Evolutionary conservation across 768 basidiomycete species (phyloP), one percentile per base, ranked within the genome.

Genomic region (Russula olivacea): DNA sequence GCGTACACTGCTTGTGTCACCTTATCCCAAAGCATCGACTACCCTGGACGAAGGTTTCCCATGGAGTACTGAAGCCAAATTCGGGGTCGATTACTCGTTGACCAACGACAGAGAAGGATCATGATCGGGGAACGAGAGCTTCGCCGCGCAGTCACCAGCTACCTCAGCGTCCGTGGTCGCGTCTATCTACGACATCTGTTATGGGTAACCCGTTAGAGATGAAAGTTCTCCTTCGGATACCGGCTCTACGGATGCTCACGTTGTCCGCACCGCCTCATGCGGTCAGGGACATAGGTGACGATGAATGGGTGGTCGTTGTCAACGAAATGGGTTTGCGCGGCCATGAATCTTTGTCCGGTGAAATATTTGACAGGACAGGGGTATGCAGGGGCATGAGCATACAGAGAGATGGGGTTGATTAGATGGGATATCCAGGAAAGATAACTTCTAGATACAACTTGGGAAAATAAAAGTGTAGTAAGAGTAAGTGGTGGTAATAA

Each of bases 11-110:
- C 28, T 28, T 28, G 14, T 75, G 78, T 62, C 83, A 90, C 69
- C 74, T 97, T 47, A 76, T 94, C 23, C 93, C 21, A 93, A 96
- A 90, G 89, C 68, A 73, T 77, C 3, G 11, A 34, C 11, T 11
- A 69, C 85, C 12, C 74, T 86, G 55, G 76, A 79, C 19, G 36
- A 76, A 77, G n/a, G 79, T n/a, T 80, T 17, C 76, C 77, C 17
- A 23, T 41, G 6, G 80, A 80, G 36, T 78, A 86, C 63, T 89
- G 88, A 83, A 14, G 73, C 72, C 8, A 78, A 79, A 4, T 68
- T 93, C 2, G 89, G 88, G 0, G 81, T 81, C 64, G 69, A 78
- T 0, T 82, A 55, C 25, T 36, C 4, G 55, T 28, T 15, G 19
- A 55, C 4, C 28, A 28, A 28, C 28, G 4, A 28, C 28, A 28